Evolutionary conservation across 129 eudicot genomes (phyloP).

Genomic region (Saposhnikovia divaricata): DNA sequence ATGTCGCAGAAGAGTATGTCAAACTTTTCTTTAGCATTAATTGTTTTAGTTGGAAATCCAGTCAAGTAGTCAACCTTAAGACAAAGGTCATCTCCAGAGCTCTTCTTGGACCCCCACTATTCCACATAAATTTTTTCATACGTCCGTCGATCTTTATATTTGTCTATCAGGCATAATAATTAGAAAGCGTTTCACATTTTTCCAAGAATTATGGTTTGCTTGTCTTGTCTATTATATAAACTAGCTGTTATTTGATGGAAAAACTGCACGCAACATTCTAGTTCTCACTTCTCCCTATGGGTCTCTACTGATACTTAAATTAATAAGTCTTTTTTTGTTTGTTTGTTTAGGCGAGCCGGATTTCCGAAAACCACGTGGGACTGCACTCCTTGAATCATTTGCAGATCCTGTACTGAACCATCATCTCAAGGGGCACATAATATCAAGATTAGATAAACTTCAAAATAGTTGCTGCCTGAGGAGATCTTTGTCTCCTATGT

Average conservation of each 20-base stretch:
- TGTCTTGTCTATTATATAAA: not conserved
- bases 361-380: slow-evolving; percentile 45
- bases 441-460: slow-evolving; percentile 59
- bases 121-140: too few relatives aligned
- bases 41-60: too few relatives aligned
- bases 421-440: slow-evolving; percentile 78
- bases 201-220: not conserved
- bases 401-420: slow-evolving; percentile 50
- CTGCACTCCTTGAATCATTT: slow-evolving; percentile 43
- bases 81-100: too few relatives aligned
- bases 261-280: too few relatives aligned
- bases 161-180: not conserved
- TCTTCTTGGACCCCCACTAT: too few relatives aligned
- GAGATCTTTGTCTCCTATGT: not conserved
- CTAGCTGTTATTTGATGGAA: not conserved
- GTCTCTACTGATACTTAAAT: not conserved
- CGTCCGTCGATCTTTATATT: not conserved
- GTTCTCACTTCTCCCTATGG: too few relatives aligned
- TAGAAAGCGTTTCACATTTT: not conserved
- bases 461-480: not conserved
- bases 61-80: too few relatives aligned
- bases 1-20: too few relatives aligned
- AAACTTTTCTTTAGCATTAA: too few relatives aligned
- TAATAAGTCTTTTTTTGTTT: not conserved
- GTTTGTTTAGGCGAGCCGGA: slow-evolving; percentile 50